Evolutionary conservation across 495 filamentous ascomycete species (phyloP).

Genomic region (Thermothielavioides terrestris): DNA sequence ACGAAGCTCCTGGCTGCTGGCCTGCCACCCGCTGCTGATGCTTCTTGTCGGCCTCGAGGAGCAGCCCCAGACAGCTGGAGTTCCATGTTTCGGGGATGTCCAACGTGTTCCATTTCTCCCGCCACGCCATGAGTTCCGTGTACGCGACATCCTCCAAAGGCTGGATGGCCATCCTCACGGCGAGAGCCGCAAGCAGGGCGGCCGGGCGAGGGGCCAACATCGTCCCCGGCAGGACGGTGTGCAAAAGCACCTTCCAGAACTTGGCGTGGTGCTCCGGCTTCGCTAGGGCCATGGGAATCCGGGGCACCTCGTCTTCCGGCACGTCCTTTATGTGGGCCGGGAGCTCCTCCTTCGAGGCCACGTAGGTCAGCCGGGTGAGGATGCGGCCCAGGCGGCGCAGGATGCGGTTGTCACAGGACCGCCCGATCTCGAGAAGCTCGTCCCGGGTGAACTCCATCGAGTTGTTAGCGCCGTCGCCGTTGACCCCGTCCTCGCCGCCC

Average conservation of each 20-base stretch:
- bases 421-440: constrained; percentile 39
- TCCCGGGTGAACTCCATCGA: constrained; percentile 28
- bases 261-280: constrained; percentile 18
- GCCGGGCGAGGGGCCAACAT: constrained; percentile 33
- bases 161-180: constrained; percentile 34
- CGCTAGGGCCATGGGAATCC: constrained; percentile 34
- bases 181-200: constrained; percentile 38
- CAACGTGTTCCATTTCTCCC: constrained; percentile 33
- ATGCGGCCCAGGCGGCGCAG: constrained; percentile 34
- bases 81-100: constrained; percentile 42
- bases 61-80: constrained; percentile 31
- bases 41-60: constrained; percentile 36
- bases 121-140: constrained; percentile 29
- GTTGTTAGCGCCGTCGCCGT: constrained; percentile 12
- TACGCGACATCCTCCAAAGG: constrained; percentile 31
- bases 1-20: neutral
- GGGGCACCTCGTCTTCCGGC: constrained; percentile 19
- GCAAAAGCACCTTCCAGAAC: constrained; percentile 40
- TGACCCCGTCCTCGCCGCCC: constrained; percentile 10
- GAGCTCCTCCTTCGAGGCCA: constrained; percentile 29
- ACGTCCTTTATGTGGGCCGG: constrained; percentile 31
- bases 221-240: constrained; percentile 37
- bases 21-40: constrained; percentile 13
- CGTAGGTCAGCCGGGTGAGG: constrained; percentile 36
- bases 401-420: constrained; percentile 36